Conservation (phyloP, 106 monocot species). For the Narthecium ossifragum region DNA sequence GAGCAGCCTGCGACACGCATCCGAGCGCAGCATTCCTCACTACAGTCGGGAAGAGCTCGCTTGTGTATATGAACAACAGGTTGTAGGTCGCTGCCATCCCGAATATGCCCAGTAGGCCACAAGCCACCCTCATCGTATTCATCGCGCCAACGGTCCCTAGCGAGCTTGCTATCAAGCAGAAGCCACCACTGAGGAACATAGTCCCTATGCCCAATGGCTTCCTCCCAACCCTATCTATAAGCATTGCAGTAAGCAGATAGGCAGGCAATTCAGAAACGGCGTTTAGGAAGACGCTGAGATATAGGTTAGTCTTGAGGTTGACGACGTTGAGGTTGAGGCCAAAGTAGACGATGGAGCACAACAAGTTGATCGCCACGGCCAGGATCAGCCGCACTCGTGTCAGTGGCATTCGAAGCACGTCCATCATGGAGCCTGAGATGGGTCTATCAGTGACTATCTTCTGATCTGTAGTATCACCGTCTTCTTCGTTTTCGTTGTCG, state of each 20-base stretch:
- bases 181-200: conserved; percentile 63
- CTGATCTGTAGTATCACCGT: background rate
- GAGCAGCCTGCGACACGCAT: conserved; percentile 44
- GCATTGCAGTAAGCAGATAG: conserved; percentile 38
- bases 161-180: conserved; percentile 37
- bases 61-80: conserved; percentile 58
- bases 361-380: conserved; percentile 42
- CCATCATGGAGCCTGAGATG: conserved; percentile 40
- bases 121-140: conserved; percentile 34
- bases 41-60: conserved; percentile 80
- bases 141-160: conserved; percentile 11
- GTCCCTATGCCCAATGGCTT: conserved; percentile 48
- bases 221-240: conserved; percentile 53
- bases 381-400: conserved; percentile 58
- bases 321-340: conserved; percentile 89
- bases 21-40: conserved; percentile 77
- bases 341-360: conserved; percentile 79
- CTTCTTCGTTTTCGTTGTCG: conserved; percentile 36
- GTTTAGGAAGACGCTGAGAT: conserved; percentile 66
- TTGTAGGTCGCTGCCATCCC: conserved; percentile 85
- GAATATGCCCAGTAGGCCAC: conserved; percentile 75
- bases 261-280: conserved; percentile 75
- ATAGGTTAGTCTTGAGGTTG: conserved; percentile 73
- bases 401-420: conserved; percentile 37
- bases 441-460: background rate